Evolutionary conservation across 2,329 filamentous ascomycete genomes (phyloP).

Genomic region (Trichoderma afroharzianum): DNA sequence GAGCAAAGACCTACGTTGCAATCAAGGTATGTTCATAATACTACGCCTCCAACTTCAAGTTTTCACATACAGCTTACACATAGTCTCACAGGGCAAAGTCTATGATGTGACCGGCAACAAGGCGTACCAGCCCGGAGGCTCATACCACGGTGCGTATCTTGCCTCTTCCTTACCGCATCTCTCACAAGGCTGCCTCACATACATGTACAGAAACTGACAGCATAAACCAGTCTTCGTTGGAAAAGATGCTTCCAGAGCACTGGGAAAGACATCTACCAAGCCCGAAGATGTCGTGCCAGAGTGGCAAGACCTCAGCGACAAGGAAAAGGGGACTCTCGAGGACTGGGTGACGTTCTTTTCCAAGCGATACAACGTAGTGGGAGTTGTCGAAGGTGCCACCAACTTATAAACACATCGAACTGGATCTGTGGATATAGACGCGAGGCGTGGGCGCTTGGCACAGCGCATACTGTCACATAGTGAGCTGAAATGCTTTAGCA

Average conservation of each 20-base stretch:
- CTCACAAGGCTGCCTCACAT: not conserved
- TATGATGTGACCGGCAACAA: slow-evolving; percentile 93
- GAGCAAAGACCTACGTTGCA: slow-evolving; percentile 63
- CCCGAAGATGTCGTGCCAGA: slow-evolving; percentile 76
- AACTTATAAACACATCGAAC: slow-evolving; percentile 43
- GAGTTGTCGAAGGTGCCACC: slow-evolving; percentile 58
- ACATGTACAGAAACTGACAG: not conserved
- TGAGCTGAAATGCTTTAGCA: not conserved
- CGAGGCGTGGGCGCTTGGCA: not conserved
- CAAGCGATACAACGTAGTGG: slow-evolving; percentile 92
- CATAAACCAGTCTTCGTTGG: slow-evolving; percentile 75
- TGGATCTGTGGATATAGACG: not conserved
- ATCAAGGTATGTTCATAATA: slow-evolving; percentile 54
- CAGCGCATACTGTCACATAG: not conserved
- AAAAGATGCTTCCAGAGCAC: slow-evolving; percentile 89
- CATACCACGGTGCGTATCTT: slow-evolving; percentile 72
- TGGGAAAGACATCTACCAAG: slow-evolving; percentile 84
- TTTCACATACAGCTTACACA: slow-evolving; percentile 2
- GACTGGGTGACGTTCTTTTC: slow-evolving; percentile 97
- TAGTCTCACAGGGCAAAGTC: slow-evolving; percentile 66
- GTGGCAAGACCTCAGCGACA: slow-evolving; percentile 78
- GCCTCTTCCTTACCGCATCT: not conserved
- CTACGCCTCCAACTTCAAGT: not conserved
- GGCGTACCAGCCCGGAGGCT: slow-evolving; percentile 75
- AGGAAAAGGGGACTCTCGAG: slow-evolving; percentile 77